phyloP scores from a whole-genome alignment of 2,329 filamentous ascomycete genomes.

The Graphilbum sp. region DNA sequence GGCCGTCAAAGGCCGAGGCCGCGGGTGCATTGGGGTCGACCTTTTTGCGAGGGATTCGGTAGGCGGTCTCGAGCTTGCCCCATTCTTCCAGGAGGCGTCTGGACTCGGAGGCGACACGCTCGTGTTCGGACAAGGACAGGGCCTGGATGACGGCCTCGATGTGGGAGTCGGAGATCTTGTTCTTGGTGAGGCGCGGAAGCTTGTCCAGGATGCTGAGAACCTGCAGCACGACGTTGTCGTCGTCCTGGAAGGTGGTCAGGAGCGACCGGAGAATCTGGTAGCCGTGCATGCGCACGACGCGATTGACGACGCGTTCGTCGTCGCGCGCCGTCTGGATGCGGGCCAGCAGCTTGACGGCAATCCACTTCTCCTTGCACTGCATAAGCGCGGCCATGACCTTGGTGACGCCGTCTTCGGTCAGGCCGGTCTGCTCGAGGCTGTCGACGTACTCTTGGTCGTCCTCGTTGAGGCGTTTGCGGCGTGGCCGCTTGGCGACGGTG shows the following conservation, averaged over 20 bases:
- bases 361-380: conserved; percentile 99
- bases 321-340: conserved; percentile 68
- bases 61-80: conserved; percentile 79
- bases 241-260: conserved; percentile 71
- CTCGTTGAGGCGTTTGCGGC: conserved; percentile 81
- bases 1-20: conserved; percentile 36
- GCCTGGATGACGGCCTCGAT: conserved; percentile 70
- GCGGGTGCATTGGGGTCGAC: conserved; percentile 48
- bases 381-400: conserved; percentile 94
- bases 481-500: conserved; percentile 60
- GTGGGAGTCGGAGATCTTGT: conserved; percentile 94
- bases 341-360: conserved; percentile 81
- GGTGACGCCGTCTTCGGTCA: conserved; percentile 70
- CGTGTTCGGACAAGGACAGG: conserved; percentile 51
- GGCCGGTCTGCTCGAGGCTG: conserved; percentile 61
- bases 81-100: conserved; percentile 62
- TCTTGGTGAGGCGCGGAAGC: conserved; percentile 79
- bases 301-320: conserved; percentile 73
- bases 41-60: conserved; percentile 85
- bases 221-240: conserved; percentile 77
- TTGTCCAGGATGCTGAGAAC: conserved; percentile 78
- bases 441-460: conserved; percentile 94
- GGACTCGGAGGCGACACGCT: conserved; percentile 57
- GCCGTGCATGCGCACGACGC: conserved; percentile 89
- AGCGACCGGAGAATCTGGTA: conserved; percentile 89